Percentiles rank a stretch among this genome's conserved stretches.
Evolutionary conservation across 352 stramenopile species (phyloP).

Genomic region (Globisporangium cederbergense): DNA sequence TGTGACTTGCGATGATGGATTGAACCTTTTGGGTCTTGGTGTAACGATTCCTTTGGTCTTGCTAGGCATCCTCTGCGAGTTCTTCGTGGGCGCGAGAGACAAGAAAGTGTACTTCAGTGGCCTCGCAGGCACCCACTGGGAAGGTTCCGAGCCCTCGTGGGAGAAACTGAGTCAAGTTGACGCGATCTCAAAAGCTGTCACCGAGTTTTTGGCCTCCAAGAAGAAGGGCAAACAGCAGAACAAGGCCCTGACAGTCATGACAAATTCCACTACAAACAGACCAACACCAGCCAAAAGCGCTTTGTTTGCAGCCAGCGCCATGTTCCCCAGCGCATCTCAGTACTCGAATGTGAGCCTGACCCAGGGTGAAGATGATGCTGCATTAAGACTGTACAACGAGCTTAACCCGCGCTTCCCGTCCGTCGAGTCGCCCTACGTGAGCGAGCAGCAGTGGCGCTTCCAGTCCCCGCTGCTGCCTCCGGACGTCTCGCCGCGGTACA

Average conservation of each 20-base stretch:
- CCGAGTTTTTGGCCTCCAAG: constrained; percentile 1
- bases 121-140: constrained; percentile 48
- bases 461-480: constrained; percentile 43
- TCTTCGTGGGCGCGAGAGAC: constrained; percentile 38
- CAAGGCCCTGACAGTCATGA: neutral
- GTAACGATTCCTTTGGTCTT: neutral
- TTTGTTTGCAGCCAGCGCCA: neutral
- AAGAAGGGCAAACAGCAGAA: neutral
- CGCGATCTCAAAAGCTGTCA: constrained; percentile 23
- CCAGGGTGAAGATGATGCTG: constrained; percentile 4
- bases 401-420: constrained; percentile 66
- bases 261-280: neutral
- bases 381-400: constrained; percentile 36
- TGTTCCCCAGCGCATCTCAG: neutral
- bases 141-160: constrained; percentile 35
- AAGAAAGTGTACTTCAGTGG: constrained; percentile 39
- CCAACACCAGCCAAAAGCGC: neutral
- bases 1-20: neutral
- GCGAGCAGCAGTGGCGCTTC: constrained; percentile 51
- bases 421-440: constrained; percentile 36
- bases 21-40: neutral
- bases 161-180: constrained; percentile 31
- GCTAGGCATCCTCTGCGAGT: constrained; percentile 50
- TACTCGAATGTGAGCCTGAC: no score
- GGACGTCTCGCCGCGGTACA: constrained; percentile 47